These are phyloP conservation scores for Agrostemma githago DNA, from an alignment of 148 eudicot genomes.

Conservation along the genomic window DNA sequence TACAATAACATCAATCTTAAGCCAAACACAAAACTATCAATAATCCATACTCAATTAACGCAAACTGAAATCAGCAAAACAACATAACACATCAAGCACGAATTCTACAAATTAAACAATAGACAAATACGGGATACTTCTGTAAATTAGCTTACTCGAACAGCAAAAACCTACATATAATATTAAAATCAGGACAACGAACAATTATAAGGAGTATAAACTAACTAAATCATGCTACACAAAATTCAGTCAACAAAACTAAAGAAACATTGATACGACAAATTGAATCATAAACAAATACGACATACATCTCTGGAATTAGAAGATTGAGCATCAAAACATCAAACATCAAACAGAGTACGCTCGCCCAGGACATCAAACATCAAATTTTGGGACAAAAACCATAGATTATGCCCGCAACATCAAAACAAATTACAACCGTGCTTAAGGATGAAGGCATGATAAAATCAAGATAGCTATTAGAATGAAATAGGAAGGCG, in stretches of 20 bases:
- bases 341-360: too few species aligned
- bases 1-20: background rate
- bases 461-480: too few species aligned
- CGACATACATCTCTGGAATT: background rate
- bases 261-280: background rate
- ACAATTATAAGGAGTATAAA: too few species aligned
- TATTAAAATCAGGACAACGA: too few species aligned
- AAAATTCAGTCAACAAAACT: background rate
- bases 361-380: too few species aligned
- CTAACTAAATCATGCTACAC: background rate
- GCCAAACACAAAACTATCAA: background rate
- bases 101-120: background rate
- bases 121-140: background rate
- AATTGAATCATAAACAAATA: background rate
- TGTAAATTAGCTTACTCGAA: background rate
- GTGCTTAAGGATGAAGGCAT: too few species aligned
- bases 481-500: too few species aligned
- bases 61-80: background rate
- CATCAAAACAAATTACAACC: too few species aligned
- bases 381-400: too few species aligned
- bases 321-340: too few species aligned
- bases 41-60: background rate
- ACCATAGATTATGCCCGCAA: too few species aligned
- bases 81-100: background rate
- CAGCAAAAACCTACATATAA: background rate